Evolutionary conservation across 345 rosid species (phyloP).

Genomic region (Gossypioides kirkii): DNA sequence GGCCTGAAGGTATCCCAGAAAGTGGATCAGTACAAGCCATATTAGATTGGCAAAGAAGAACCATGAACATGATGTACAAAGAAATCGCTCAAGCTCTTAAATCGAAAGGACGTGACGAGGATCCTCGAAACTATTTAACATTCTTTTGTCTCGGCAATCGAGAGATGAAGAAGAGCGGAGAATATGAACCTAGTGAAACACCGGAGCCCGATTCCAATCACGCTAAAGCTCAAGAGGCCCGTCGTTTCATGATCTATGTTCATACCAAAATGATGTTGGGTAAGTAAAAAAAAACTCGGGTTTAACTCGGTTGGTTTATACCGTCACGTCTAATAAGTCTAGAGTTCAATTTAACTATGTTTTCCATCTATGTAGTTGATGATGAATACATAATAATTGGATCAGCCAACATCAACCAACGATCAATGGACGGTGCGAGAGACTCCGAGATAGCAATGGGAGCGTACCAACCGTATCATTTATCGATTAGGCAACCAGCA

Average conservation of each 20-base stretch:
- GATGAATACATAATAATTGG: slow-evolving; percentile 95
- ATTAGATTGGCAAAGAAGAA: slow-evolving; percentile 93
- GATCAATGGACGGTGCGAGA: slow-evolving; percentile 98
- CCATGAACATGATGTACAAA: slow-evolving; percentile 95
- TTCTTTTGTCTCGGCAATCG: slow-evolving; percentile 95
- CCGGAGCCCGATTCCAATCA: slow-evolving; percentile 85
- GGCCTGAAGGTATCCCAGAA: slow-evolving; percentile 99
- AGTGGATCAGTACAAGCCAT: slow-evolving; percentile 92
- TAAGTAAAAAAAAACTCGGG: background rate
- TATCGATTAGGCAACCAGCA: slow-evolving; percentile 68
- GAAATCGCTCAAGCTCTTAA: slow-evolving; percentile 69
- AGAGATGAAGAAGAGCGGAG: slow-evolving; percentile 79
- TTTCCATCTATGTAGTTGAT: slow-evolving; percentile 53
- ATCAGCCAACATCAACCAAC: slow-evolving; percentile 96
- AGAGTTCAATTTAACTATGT: background rate
- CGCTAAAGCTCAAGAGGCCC: slow-evolving; percentile 79
- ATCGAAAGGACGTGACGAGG: slow-evolving; percentile 60
- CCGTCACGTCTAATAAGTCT: no score
- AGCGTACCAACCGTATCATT: slow-evolving; percentile 84
- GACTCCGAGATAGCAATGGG: slow-evolving; percentile 99
- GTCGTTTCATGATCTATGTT: slow-evolving; percentile 98
- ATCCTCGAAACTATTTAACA: slow-evolving; percentile 82
- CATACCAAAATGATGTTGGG: slow-evolving; percentile 99
- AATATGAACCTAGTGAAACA: slow-evolving; percentile 70
- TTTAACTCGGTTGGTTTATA: no score